Evolutionary conservation across 306 rosid genomes (phyloP), one percentile per base, ranked within the genome.

Genomic region (Malus asiatica): DNA sequence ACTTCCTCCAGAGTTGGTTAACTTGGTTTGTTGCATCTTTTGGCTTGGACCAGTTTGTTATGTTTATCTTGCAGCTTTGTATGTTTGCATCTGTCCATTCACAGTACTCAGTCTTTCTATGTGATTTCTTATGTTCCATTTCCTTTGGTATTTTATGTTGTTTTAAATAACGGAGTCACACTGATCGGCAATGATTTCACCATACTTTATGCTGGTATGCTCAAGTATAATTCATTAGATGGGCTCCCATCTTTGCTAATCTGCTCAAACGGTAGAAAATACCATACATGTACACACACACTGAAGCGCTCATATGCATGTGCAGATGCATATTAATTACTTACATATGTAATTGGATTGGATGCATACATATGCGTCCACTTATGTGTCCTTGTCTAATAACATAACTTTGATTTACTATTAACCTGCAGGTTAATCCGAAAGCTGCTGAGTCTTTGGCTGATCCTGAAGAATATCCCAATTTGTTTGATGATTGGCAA

Each of bases 381-480:
- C 68, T 25, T 75, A 25, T 40, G 6, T 22, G 30, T 73, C 60
- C 68, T 45, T 44, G 48, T 75, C 72, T 46, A 12, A 9, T 42
- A 40, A 19, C 70, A 12, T 70, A 11, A 29, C 70, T 57, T 35
- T 35, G 70, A 66, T 81, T 83, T 75, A 66, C 5, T 42, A 60
- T 44, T 35, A 65, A 77, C 71, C 46, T 64, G 60, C 80, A 96
- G 99, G 96, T 92, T 83, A 96, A 87, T 87, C 84, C 97, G 11
- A 96, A 92, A 83, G 99, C 99, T 66, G 99, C 99, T 0, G 98
- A 92, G 75, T 89, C 98, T 74, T 86, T 96, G 86, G 99, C 98
- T 86, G 96, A 92, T 87, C 99, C 99, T 15, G 97, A 89, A 84
- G 96, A 96, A 88, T 96, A 96, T 86, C 89, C 99, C 60, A 96